phyloP scores from a whole-genome alignment of 169 alveolate species.

The Plasmodium fragile region DNA sequence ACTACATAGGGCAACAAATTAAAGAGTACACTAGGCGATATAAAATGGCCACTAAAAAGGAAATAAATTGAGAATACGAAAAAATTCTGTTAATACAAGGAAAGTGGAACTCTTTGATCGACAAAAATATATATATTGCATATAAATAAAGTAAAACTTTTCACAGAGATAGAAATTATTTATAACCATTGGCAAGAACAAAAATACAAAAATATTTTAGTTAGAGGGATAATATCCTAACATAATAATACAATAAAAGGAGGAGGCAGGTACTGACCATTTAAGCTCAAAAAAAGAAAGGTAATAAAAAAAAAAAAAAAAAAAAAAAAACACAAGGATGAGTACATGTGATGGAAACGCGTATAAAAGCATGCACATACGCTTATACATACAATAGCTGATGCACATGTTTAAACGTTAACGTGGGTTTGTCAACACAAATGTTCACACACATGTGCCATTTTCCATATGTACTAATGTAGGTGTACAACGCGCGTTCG shows the following conservation, averaged over 20 bases:
- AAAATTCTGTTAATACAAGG: neutral
- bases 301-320: neutral
- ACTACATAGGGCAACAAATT: neutral
- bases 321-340: neutral
- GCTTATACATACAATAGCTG: neutral
- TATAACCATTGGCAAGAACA: neutral
- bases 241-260: neutral
- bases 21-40: neutral
- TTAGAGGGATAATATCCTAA: neutral
- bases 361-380: neutral
- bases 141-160: too few relatives aligned
- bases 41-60: neutral
- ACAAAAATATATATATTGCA: too few relatives aligned
- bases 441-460: neutral
- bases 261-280: neutral
- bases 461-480: neutral
- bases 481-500: neutral
- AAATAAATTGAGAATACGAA: neutral
- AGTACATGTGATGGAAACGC: neutral
- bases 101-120: neutral
- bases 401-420: neutral
- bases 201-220: neutral
- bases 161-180: neutral
- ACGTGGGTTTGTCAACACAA: neutral
- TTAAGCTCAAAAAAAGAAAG: neutral